These are phyloP conservation scores for Quillaja saponaria DNA, from an alignment of 306 rosid genomes.

Conservation along the genomic window DNA sequence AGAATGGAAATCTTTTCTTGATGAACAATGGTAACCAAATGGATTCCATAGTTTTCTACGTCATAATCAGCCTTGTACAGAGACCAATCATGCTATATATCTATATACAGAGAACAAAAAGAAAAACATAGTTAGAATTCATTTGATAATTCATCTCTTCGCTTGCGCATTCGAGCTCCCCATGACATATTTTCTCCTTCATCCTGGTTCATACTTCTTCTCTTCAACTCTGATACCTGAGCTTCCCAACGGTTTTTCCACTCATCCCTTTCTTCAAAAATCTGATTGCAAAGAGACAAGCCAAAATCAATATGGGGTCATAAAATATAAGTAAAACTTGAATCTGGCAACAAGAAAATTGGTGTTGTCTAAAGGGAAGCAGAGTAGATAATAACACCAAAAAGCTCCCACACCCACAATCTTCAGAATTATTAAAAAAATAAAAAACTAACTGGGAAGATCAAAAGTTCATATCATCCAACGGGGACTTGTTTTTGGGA, in stretches of 20 bases:
- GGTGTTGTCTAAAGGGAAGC: background rate
- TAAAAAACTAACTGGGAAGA: no score
- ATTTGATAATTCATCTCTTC: conserved; percentile 32
- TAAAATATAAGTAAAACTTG: background rate
- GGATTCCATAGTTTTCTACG: background rate
- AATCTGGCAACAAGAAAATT: background rate
- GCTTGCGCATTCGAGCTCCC: conserved; percentile 65
- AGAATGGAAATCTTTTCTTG: no score
- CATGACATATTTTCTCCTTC: conserved; percentile 37
- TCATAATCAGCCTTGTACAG: background rate
- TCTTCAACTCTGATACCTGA: conserved; percentile 52
- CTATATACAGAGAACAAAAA: background rate
- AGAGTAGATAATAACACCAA: no score
- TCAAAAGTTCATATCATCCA: no score
- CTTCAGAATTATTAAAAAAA: no score
- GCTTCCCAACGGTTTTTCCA: conserved; percentile 47
- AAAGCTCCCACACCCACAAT: no score
- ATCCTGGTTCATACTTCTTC: conserved; percentile 44
- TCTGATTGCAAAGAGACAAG: conserved; percentile 34
- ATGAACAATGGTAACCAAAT: no score
- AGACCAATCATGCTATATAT: no score
- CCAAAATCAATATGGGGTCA: background rate
- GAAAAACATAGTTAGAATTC: background rate
- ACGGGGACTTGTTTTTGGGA: no score
- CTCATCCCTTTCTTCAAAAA: conserved; percentile 26